Base-by-base conservation (phyloP, 75 land plant genomes). In the Cryptomeria japonica region DNA sequence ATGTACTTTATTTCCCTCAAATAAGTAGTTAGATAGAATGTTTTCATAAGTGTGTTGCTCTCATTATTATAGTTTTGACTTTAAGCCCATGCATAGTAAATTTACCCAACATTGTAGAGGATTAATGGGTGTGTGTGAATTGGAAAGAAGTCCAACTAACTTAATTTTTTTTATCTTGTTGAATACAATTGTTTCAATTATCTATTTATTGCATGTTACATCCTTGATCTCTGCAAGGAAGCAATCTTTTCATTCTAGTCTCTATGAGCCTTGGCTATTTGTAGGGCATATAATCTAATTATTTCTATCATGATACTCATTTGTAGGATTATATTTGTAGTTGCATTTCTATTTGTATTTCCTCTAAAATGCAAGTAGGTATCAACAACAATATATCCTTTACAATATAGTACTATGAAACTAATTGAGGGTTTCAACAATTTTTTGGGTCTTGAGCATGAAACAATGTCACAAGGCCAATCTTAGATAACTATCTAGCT, bases 401-500 rank as follows among this genome's bases (percentile, higher is more conserved):
- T n/a, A n/a, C n/a, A 42, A 37, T 80, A 93, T 56, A 76, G 79
- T 72, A 38, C 92, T n/a, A 72, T 92, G 42, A 82, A 86, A 36
- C 93, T 95, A 51, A 82, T 90, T 37, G 86, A 90, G 82, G 94
- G 90, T 5, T 95, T 85, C 58, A 84, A 47, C 39, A 93, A 88
- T 49, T 88, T 92, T 14, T 95, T 94, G 96, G 96, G 96, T 46
- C 93, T 92, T 84, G 87, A 88, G 64, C 96, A 95, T 80, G 94
- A 95, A 80, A 72, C 80, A 19, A 53, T 91, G 19, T 89, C 92
- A 64, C 87, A 84, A 46, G 89, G 92, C n/a, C n/a, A n/a, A n/a
- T n/a, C n/a, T n/a, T n/a, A n/a, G n/a, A n/a, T n/a, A n/a, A n/a
- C n/a, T n/a, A n/a, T n/a, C 86, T 86, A 84, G 47, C 90, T n/a